phyloP scores from a whole-genome alignment of 306 rosid species.

The Pachyrhizus erosus region DNA sequence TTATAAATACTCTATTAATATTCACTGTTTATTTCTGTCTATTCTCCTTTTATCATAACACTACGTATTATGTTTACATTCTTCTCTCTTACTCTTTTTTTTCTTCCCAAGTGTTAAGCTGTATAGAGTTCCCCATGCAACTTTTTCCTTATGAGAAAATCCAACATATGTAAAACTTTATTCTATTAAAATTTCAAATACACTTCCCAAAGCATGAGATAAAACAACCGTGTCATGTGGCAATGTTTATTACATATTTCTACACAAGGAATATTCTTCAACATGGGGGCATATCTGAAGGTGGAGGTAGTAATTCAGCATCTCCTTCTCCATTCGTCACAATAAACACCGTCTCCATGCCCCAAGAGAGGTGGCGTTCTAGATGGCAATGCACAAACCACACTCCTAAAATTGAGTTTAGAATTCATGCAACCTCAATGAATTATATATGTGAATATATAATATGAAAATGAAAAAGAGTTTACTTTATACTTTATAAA shows the following conservation, averaged over 20 bases:
- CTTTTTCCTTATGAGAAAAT: background rate
- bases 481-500: too few relatives aligned
- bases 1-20: too few relatives aligned
- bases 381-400: conserved; percentile 56
- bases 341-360: conserved; percentile 41
- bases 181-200: background rate
- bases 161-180: background rate
- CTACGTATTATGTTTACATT: too few relatives aligned
- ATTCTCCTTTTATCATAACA: too few relatives aligned
- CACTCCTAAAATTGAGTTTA: conserved; percentile 51
- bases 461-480: background rate
- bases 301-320: conserved; percentile 50
- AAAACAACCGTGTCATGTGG: background rate
- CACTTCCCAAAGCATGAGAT: background rate
- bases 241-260: background rate
- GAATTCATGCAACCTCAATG: background rate
- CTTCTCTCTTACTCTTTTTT: too few relatives aligned
- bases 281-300: conserved; percentile 64
- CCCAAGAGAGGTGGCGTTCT: conserved; percentile 43
- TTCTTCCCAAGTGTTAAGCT: too few relatives aligned
- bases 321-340: conserved; percentile 45
- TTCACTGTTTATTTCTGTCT: too few relatives aligned
- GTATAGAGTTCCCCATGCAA: background rate
- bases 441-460: background rate
- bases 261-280: conserved; percentile 30